A percentile compares a stretch with the other conserved stretches of the same genome.
Evolutionary conservation across 2,329 filamentous ascomycete species (phyloP).

Genomic region (Ustulina deusta): DNA sequence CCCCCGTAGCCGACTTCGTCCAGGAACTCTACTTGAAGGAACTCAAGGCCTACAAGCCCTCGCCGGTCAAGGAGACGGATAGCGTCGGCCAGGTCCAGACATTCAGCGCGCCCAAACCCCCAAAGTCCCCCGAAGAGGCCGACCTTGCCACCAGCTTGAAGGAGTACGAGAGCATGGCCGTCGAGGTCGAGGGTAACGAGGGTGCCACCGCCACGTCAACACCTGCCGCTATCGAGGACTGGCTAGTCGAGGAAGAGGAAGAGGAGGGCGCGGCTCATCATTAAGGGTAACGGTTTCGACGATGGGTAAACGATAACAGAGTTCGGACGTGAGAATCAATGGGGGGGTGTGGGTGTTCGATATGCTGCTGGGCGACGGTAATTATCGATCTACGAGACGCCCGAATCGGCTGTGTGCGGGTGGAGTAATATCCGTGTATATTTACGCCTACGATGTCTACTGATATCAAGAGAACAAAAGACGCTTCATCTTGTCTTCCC

Average conservation of each 20-base stretch:
- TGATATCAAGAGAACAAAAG: slow-evolving; percentile 45
- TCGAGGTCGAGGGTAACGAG: slow-evolving; percentile 92
- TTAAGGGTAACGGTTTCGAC: slow-evolving; percentile 52
- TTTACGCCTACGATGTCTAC: slow-evolving; percentile 50
- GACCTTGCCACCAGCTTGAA: slow-evolving; percentile 92
- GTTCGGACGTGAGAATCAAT: slow-evolving; percentile 1
- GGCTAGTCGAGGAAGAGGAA: slow-evolving; percentile 85
- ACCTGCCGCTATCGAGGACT: slow-evolving; percentile 72
- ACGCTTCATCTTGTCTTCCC: slow-evolving; percentile 42
- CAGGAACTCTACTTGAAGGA: slow-evolving; percentile 98
- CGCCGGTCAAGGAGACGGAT: slow-evolving; percentile 85
- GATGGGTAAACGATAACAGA: slow-evolving; percentile 21
- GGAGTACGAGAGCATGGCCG: slow-evolving; percentile 92
- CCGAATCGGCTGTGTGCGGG: slow-evolving; percentile 29
- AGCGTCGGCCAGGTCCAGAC: slow-evolving; percentile 91
- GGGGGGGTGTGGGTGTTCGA: slow-evolving; percentile 11
- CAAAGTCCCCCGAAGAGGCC: slow-evolving; percentile 90
- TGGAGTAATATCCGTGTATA: slow-evolving; percentile 56
- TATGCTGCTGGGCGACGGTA: slow-evolving; percentile 29
- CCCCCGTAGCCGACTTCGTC: slow-evolving; percentile 86
- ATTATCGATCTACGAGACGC: slow-evolving; percentile 25
- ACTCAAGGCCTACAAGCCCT: slow-evolving; percentile 93
- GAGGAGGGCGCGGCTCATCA: slow-evolving; percentile 65
- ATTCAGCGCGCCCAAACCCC: slow-evolving; percentile 83
- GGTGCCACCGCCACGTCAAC: slow-evolving; percentile 69